Percentiles rank a stretch among this genome's conserved stretches.
Conservation (phyloP, 495 filamentous ascomycete genomes). For the Bryoglossum gracile region DNA sequence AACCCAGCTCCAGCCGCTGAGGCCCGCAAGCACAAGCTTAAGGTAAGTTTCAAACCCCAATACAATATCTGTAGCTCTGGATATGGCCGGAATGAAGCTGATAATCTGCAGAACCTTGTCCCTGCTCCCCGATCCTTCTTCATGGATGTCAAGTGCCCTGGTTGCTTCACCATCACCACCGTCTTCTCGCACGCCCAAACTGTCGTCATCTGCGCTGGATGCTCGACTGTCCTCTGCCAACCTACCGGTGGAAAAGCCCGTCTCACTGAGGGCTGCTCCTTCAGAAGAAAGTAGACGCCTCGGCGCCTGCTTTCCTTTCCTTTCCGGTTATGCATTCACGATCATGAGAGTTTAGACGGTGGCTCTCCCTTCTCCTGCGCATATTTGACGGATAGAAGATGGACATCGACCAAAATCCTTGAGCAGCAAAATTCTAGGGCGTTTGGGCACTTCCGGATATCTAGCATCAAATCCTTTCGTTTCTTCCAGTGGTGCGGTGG, state of each 20-base stretch:
- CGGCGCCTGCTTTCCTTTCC: constrained; percentile 18
- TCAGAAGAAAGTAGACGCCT: constrained; percentile 89
- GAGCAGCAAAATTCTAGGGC: constrained; percentile 37
- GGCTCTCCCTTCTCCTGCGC: constrained; percentile 21
- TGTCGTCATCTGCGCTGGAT: constrained; percentile 97
- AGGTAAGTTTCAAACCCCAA: constrained; percentile 54
- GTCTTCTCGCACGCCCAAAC: constrained; percentile 99
- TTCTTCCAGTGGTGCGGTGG: constrained; percentile 32
- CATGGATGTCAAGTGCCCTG: constrained; percentile 99
- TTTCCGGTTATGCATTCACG: constrained; percentile 22
- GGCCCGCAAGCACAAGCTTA: constrained; percentile 99
- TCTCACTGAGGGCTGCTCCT: constrained; percentile 97
- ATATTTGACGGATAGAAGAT: constrained; percentile 64
- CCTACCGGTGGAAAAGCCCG: constrained; percentile 97
- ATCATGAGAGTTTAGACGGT: constrained; percentile 22
- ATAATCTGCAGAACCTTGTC: constrained; percentile 67
- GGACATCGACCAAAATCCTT: constrained; percentile 54
- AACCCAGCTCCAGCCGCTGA: constrained; percentile 94
- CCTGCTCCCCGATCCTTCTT: constrained; percentile 97
- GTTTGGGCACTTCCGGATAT: constrained; percentile 77
- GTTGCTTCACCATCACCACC: constrained; percentile 99
- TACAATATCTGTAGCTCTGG: background rate
- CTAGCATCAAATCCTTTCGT: constrained; percentile 49
- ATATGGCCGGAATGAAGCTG: background rate
- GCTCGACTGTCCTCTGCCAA: constrained; percentile 96